Base-by-base conservation (phyloP, 768 basidiomycete species). In the Auriscalpium microsporum region DNA sequence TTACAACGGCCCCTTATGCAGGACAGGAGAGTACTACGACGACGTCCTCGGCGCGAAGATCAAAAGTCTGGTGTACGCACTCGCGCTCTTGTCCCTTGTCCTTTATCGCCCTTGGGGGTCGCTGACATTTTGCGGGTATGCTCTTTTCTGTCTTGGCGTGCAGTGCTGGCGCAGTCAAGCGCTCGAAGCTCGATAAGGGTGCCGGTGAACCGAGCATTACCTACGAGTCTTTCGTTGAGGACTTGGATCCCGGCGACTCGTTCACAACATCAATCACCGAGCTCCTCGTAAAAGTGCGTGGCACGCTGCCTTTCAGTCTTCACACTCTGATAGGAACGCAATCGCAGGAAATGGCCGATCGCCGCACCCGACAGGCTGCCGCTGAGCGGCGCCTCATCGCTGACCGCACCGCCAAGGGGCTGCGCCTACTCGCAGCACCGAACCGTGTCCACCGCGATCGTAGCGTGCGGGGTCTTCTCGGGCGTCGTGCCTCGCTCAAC, bases 191-290 rank as follows among this genome's bases (percentile, higher is more conserved):
- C 28, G 88, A 90, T 65, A 81, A 81, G 47, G 64, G 64, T n/a
- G n/a, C n/a, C n/a, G n/a, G n/a, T 36, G 84, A 86, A 63, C 78
- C 84, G 3, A 69, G 71, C 42, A 88, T 90, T 58, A 82, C 74
- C 53, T 90, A 87, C 65, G 84, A 90, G 67, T 69, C 77, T 33
- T 90, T 91, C 60, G 84, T 90, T 17, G 79, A 84, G 61, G 86
- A 88, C 33, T 72, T 91, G 49, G 87, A 90, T 64, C 78, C 77
- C 21, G 88, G 87, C 14, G 89, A 91, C 66, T 83, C 86, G 1
- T 90, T 91, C 68, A 90, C 88, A 0, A 79, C 87, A 5, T 78
- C 84, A 0, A 66, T 91, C 50, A 71, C 90, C 56, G 88, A 90
- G 57, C 78, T 87, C 48, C 75, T 91, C 46, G 89, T 90, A 64